These are phyloP conservation scores for Plantago elongata DNA, from an alignment of 257 asterid species.

Conservation along the genomic window DNA sequence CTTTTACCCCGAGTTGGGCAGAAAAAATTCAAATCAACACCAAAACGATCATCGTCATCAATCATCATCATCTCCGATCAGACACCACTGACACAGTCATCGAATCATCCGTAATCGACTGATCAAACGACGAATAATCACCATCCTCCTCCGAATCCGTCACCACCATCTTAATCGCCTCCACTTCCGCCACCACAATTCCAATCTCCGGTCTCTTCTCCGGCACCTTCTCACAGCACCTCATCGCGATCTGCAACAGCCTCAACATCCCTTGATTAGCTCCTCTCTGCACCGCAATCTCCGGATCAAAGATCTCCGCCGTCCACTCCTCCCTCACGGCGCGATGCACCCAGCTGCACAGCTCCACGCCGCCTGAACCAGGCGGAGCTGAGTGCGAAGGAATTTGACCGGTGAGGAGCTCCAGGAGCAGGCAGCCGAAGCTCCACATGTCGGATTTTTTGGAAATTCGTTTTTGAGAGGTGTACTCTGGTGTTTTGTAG, in stretches of 20 bases:
- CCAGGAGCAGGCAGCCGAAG: conserved; percentile 60
- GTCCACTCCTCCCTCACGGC: conserved; percentile 75
- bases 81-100: neutral
- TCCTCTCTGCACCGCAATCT: conserved; percentile 23
- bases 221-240: conserved; percentile 54
- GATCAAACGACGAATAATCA: conserved; percentile 15
- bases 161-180: conserved; percentile 45
- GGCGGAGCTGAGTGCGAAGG: conserved; percentile 50
- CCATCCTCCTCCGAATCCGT: conserved; percentile 41
- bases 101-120: conserved; percentile 5
- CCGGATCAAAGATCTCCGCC: conserved; percentile 63
- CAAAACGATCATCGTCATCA: neutral
- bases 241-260: conserved; percentile 62
- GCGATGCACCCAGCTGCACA: conserved; percentile 62
- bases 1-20: no score
- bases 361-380: conserved; percentile 46
- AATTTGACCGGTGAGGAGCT: conserved; percentile 54
- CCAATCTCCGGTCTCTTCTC: conserved; percentile 47
- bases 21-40: no score
- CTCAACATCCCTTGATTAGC: conserved; percentile 56
- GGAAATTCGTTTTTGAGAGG: conserved; percentile 24
- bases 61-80: neutral
- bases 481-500: conserved; percentile 54
- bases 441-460: conserved; percentile 67
- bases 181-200: conserved; percentile 40